These are phyloP conservation scores for Metschnikowia noctiluminum DNA, from an alignment of 805 yeast species.

Conservation along the genomic window DNA sequence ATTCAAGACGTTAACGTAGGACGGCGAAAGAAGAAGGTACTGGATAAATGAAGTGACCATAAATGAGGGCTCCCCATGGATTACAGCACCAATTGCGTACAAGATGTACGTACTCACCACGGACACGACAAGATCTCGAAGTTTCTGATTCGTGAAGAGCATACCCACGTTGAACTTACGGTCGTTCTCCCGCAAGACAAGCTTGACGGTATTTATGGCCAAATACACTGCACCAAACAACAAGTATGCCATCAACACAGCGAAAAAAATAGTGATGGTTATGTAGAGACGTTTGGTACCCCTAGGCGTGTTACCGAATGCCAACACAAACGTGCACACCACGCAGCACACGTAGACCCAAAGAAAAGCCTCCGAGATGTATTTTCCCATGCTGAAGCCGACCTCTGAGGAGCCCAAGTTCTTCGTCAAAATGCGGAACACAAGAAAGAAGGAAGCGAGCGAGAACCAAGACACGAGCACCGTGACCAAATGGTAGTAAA, in stretches of 20 bases:
- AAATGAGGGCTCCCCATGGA: constrained; percentile 68
- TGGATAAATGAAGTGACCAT: constrained; percentile 53
- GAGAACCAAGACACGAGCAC: constrained; percentile 62
- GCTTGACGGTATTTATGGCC: constrained; percentile 49
- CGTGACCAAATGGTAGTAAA: constrained; percentile 50
- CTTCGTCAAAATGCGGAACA: constrained; percentile 62
- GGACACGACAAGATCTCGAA: constrained; percentile 53
- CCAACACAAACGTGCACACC: constrained; percentile 56
- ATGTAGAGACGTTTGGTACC: constrained; percentile 56
- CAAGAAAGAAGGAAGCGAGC: constrained; percentile 57
- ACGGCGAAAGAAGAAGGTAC: constrained; percentile 49
- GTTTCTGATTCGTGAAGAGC: constrained; percentile 44
- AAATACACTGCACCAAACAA: constrained; percentile 55
- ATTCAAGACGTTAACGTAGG: constrained; percentile 53
- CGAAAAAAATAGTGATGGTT: constrained; percentile 52
- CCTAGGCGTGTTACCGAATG: constrained; percentile 63
- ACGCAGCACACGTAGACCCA: constrained; percentile 57
- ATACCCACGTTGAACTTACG: constrained; percentile 42
- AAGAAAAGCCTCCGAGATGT: constrained; percentile 48
- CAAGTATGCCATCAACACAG: constrained; percentile 58
- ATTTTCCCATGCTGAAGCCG: constrained; percentile 44
- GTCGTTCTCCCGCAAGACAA: constrained; percentile 32
- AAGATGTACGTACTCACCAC: constrained; percentile 59
- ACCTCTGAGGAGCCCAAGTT: constrained; percentile 37
- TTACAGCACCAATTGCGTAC: constrained; percentile 54